A percentile compares a stretch with the other conserved stretches of the same genome.
Evolutionary conservation across 2,329 filamentous ascomycete genomes (phyloP).

Genomic region (Colletotrichum lini): DNA sequence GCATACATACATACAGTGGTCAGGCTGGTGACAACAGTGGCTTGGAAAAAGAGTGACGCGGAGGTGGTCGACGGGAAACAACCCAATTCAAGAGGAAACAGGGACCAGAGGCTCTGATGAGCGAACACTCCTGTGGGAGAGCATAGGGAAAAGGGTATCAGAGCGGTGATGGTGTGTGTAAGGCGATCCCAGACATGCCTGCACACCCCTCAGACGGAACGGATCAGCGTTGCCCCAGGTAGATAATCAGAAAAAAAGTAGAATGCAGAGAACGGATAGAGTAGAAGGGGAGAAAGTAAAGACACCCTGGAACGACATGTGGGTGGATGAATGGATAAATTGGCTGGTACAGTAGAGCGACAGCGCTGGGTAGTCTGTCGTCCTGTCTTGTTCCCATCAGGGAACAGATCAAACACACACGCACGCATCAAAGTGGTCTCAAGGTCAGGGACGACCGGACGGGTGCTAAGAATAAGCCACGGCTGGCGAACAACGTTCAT

Average conservation of each 20-base stretch:
- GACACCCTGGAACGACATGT: conserved; percentile 12
- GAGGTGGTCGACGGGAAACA: not conserved
- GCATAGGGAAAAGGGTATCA: not conserved
- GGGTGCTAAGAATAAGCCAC: conserved; percentile 41
- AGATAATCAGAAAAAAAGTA: too few relatives aligned
- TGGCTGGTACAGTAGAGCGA: too few relatives aligned
- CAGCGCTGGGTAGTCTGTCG: conserved; percentile 11
- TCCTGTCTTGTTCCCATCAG: conserved; percentile 39
- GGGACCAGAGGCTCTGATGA: not conserved
- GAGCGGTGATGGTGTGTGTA: conserved; percentile 11
- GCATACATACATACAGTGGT: too few relatives aligned
- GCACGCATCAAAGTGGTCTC: conserved; percentile 19
- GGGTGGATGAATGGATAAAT: not conserved
- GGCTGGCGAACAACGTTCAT: conserved; percentile 35
- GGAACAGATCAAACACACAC: conserved; percentile 38
- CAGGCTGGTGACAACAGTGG: conserved; percentile 8
- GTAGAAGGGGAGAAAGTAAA: not conserved
- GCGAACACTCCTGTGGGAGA: conserved; percentile 4
- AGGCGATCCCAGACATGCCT: conserved; percentile 26
- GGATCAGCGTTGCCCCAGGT: conserved; percentile 23
- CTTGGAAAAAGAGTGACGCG: conserved; percentile 10
- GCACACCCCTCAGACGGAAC: conserved; percentile 20
- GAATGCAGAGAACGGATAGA: not conserved
- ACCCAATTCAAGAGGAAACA: conserved; percentile 9
- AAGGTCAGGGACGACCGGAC: conserved; percentile 19